Base-by-base conservation (phyloP, 2,329 filamentous ascomycete species). In the Dactylonectria macrodidyma region DNA sequence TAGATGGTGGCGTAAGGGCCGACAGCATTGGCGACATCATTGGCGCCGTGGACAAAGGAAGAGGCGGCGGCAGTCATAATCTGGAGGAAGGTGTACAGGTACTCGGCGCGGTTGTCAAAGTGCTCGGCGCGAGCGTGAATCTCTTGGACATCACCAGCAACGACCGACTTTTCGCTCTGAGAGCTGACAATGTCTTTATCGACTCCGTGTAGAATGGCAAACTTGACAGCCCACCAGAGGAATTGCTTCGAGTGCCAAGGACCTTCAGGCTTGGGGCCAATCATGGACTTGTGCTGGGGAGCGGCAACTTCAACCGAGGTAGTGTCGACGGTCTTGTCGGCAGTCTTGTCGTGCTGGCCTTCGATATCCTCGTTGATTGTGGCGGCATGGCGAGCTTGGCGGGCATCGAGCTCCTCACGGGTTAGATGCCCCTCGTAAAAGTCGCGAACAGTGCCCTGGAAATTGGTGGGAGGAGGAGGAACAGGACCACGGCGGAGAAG, bases 1-100 rank as follows among this genome's bases (percentile, higher is more conserved):
- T 85, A 92, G 73, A 92, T 88, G 59, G 88, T 87, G 2, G 90
- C 88, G 75, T 88, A 91, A 1, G 90, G 90, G 0, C 89, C 89
- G 62, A 90, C 85, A 33, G 89, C 88, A 76, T 87, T 92, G 73
- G 87, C 83, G 22, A 92, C 87, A 68, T 92, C 90, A 77, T 92
- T 92, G 71, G 89, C 89, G 26, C 90, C 90, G 80, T 92, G 90
- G 2, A 87, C 87, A 69, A 92, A 91, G 3, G 89, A 90, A 14
- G 89, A 87, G 36, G 89, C 88, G 71, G 87, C 86, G 10, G 90
- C 89, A 5, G 89, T 89, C 80, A 89, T 83, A 73, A 90, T 78
- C 72, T 90, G 88, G 34, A 89, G 83, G 79, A 89, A 90, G 6
- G 86, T 88, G 78, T 88, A 91, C 56, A 88, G 82, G 80, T 88